Evolutionary conservation across 2,329 filamentous ascomycete species (phyloP).

Genomic region (Fusarium anthophilum): DNA sequence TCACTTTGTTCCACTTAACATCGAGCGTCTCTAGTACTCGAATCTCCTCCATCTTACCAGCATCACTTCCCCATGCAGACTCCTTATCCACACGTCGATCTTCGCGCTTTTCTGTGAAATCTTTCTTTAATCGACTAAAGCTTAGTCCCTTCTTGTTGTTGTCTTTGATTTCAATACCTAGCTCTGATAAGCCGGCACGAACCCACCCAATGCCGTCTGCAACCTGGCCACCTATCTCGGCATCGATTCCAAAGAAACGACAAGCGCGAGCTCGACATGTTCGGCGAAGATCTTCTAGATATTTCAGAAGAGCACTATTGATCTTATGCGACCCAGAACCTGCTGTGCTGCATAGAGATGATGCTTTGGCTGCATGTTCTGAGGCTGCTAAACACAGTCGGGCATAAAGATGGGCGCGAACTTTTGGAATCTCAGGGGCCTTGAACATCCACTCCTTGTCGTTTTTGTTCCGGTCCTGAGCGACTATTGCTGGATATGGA

Average conservation of each 20-base stretch:
- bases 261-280: slow-evolving; percentile 86
- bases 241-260: slow-evolving; percentile 89
- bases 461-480: slow-evolving; percentile 81
- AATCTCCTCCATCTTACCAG: slow-evolving; percentile 83
- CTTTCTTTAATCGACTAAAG: slow-evolving; percentile 74
- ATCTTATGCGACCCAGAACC: slow-evolving; percentile 59
- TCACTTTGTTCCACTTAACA: slow-evolving; percentile 89
- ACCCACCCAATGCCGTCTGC: slow-evolving; percentile 91
- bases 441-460: slow-evolving; percentile 98
- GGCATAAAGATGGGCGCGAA: slow-evolving; percentile 87
- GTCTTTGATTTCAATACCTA: slow-evolving; percentile 69
- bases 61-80: slow-evolving; percentile 80
- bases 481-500: slow-evolving; percentile 84
- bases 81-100: slow-evolving; percentile 82
- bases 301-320: slow-evolving; percentile 73
- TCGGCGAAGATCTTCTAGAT: slow-evolving; percentile 77
- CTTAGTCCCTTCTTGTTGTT: slow-evolving; percentile 63
- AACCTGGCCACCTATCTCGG: slow-evolving; percentile 82
- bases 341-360: slow-evolving; percentile 58
- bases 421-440: slow-evolving; percentile 85
- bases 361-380: slow-evolving; percentile 83
- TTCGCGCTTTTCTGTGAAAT: slow-evolving; percentile 79
- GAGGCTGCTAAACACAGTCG: slow-evolving; percentile 87
- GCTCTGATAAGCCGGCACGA: slow-evolving; percentile 76
- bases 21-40: slow-evolving; percentile 88